Evolutionary conservation across 768 basidiomycete species (phyloP).

Genomic region (Dentipellis sp.): DNA sequence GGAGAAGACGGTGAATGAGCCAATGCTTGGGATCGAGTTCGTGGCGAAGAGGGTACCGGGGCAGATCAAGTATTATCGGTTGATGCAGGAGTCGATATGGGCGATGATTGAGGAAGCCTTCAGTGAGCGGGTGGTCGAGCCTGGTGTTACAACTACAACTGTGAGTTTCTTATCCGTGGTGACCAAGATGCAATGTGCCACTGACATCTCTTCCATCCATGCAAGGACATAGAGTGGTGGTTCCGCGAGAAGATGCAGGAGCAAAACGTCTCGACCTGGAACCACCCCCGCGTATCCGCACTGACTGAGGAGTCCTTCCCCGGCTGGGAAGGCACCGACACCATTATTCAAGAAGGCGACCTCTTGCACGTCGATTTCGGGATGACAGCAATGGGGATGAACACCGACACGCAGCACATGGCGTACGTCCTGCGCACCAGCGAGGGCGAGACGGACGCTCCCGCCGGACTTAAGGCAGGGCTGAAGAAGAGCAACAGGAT

Average conservation of each 20-base stretch:
- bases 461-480: constrained; percentile 34
- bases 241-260: constrained; percentile 42
- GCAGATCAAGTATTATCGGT: constrained; percentile 35
- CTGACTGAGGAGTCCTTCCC: constrained; percentile 32
- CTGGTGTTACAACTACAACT: constrained; percentile 34
- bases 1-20: constrained; percentile 28
- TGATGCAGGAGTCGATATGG: constrained; percentile 43
- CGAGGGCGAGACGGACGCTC: constrained; percentile 31
- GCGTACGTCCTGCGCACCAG: constrained; percentile 39
- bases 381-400: constrained; percentile 43
- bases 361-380: constrained; percentile 48
- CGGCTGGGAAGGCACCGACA: constrained; percentile 31
- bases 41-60: constrained; percentile 31
- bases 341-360: constrained; percentile 37
- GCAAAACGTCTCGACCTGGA: constrained; percentile 40
- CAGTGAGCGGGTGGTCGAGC: constrained; percentile 30
- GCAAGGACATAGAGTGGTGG: constrained; percentile 44
- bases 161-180: not conserved
- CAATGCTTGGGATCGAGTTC: constrained; percentile 40
- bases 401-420: constrained; percentile 49
- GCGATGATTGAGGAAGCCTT: constrained; percentile 46
- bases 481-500: constrained; percentile 37
- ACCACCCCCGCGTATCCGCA: constrained; percentile 41
- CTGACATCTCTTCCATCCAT: not conserved
- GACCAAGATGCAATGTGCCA: not conserved